Conservation (phyloP, 129 eudicot genomes). For the Erigeron canadensis region DNA sequence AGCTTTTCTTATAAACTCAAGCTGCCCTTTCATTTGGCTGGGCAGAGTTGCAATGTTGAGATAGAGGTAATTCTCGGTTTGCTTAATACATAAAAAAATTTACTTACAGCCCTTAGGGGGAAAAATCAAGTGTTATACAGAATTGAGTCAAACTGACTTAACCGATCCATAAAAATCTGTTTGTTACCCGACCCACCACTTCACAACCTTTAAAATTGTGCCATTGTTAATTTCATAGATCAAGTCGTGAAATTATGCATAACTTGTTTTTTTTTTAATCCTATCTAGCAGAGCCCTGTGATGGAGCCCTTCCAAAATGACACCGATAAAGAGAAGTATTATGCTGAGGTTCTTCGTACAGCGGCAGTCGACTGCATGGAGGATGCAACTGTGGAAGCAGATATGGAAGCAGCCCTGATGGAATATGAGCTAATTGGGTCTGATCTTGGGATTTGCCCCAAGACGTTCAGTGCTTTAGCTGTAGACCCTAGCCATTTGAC, state of each 20-base stretch:
- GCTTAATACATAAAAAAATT: too few species aligned
- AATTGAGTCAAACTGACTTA: too few species aligned
- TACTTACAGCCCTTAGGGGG: too few species aligned
- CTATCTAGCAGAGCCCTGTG: constrained; percentile 56
- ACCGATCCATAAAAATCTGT: too few species aligned
- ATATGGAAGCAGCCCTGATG: constrained; percentile 72
- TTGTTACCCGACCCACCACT: too few species aligned
- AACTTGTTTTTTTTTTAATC: neutral
- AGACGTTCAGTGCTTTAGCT: constrained; percentile 50
- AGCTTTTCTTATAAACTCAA: too few species aligned
- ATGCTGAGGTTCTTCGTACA: constrained; percentile 44
- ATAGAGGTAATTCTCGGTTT: too few species aligned
- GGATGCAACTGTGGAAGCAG: constrained; percentile 57
- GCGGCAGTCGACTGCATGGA: constrained; percentile 48
- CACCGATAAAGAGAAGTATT: constrained; percentile 61
- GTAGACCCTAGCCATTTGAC: constrained; percentile 75
- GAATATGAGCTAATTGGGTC: constrained; percentile 48
- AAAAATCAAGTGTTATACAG: too few species aligned
- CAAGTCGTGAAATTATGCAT: neutral
- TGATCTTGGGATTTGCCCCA: constrained; percentile 80
- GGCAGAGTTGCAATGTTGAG: too few species aligned
- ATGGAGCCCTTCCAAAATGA: constrained; percentile 75
- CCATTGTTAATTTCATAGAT: neutral
- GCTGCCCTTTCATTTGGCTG: too few species aligned
- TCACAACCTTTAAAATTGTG: neutral